phyloP scores from a whole-genome alignment of 768 basidiomycete species.

The Leccinum rimulosum region DNA sequence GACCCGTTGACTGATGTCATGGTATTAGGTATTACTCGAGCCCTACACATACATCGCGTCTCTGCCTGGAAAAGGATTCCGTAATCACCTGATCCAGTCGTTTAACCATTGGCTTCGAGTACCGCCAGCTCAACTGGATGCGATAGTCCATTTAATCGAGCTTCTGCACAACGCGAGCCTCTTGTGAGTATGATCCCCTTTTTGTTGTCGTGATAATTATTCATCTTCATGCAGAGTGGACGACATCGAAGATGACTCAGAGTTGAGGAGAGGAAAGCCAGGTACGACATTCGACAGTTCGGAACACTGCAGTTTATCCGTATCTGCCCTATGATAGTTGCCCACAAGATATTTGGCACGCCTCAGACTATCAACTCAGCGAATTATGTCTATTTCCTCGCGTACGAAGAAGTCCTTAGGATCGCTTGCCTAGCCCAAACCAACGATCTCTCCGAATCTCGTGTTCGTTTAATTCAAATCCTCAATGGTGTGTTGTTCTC shows the following conservation, averaged over 20 bases:
- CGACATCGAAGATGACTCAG: background rate
- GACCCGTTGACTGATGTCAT: background rate
- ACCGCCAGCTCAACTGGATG: background rate
- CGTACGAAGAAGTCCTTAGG: background rate
- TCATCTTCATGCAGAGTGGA: background rate
- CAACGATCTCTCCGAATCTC: background rate
- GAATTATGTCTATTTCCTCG: background rate
- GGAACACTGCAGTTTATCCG: background rate
- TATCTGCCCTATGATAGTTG: background rate
- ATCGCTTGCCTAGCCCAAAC: background rate
- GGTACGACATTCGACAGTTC: background rate
- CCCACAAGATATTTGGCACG: background rate
- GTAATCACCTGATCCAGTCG: background rate
- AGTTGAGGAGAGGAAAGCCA: background rate
- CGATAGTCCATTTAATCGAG: background rate
- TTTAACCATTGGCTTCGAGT: background rate
- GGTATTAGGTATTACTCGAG: background rate
- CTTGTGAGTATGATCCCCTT: background rate
- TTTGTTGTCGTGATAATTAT: background rate
- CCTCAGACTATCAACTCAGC: background rate
- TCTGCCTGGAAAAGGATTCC: background rate
- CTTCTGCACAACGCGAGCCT: background rate
- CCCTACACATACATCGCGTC: background rate
- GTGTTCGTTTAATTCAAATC: background rate
- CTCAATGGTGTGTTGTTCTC: background rate